Base-by-base conservation (phyloP, 352 stramenopile species). In the Phytophthora agathidicida region DNA sequence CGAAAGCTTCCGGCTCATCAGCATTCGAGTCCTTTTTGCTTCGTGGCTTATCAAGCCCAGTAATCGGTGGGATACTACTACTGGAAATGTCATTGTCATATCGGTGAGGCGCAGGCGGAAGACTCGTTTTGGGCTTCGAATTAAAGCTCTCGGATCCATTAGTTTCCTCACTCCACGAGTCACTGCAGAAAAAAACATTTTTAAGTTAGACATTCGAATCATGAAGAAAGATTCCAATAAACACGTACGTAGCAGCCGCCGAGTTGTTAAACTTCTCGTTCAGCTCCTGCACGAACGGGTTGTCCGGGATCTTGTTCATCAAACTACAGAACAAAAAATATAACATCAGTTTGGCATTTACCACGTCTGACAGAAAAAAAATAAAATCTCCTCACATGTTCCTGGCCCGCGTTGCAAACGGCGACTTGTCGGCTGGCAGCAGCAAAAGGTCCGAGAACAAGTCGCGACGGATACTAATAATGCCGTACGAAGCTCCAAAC, bases 381-480 rank as follows among this genome's bases (percentile, higher is more conserved):
- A 45, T n/a, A 16, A 51, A 45, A n/a, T n/a, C n/a, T n/a, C 28
- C 70, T 54, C 62, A 87, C 81, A 89, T 80, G 52, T 58, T 52
- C 22, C 77, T 74, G 2, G 78, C 73, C n/a, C 65, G 66, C 31
- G 37, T 45, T 0, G 84, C 81, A 59, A 93, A 91, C 3, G 75
- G 80, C 10, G 84, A 93, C 38, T 83, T 71, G 3, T 91, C 81
- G 7, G 69, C 60, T 13, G 84, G 81, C 13, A 93, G 59, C 51
- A 76, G 75, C 33, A 93, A 64, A 3, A 93, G 65, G 47, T 93
- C 81, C 28, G 74, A 67, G 36, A 93, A 89, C 30, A 91, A 61
- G 13, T 84, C 68, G 9, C 71, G 70, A 43, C 84, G 84, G 48
- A 93, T 86, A 39, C 73, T 89, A 38, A 90, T 65, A 14, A 89